Percentiles rank a stretch among this genome's conserved stretches.
These are phyloP conservation scores for Peterozyma toletana DNA, from an alignment of 805 yeast species.

Conservation along the genomic window DNA sequence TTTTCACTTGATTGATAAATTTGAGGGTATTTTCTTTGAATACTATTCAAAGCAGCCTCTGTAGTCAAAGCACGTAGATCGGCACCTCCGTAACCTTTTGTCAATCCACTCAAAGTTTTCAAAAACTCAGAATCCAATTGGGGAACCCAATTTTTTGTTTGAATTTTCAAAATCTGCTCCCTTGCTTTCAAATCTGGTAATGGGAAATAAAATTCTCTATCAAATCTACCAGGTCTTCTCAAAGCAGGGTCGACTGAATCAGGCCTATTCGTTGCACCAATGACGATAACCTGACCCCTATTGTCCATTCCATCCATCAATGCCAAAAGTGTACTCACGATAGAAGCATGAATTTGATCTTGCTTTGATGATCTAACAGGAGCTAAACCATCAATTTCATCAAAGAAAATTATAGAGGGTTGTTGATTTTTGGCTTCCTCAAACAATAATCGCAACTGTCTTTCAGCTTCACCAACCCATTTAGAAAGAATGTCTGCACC, in stretches of 20 bases:
- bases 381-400: slow-evolving; percentile 96
- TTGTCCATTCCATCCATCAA: slow-evolving; percentile 99
- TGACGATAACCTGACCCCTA: slow-evolving; percentile 95
- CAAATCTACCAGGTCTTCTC: slow-evolving; percentile 95
- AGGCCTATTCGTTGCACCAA: slow-evolving; percentile 97
- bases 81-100: slow-evolving; percentile 98
- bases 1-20: slow-evolving; percentile 75
- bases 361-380: slow-evolving; percentile 97
- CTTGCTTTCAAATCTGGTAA: slow-evolving; percentile 80
- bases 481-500: slow-evolving; percentile 96
- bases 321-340: slow-evolving; percentile 90
- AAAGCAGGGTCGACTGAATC: slow-evolving; percentile 98
- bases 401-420: slow-evolving; percentile 93
- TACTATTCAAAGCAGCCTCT: slow-evolving; percentile 88
- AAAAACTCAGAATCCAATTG: slow-evolving; percentile 53
- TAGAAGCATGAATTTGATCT: slow-evolving; percentile 97
- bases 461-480: slow-evolving; percentile 99
- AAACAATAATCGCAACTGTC: slow-evolving; percentile 82
- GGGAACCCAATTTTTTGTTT: slow-evolving; percentile 86
- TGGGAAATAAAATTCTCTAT: slow-evolving; percentile 94
- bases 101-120: slow-evolving; percentile 61
- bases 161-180: slow-evolving; percentile 71
- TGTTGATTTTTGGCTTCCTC: slow-evolving; percentile 96
- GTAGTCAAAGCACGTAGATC: slow-evolving; percentile 92
- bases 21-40: slow-evolving; percentile 90